A percentile compares a stretch with the other conserved stretches of the same genome.
These are phyloP conservation scores for Digitaria exilis DNA, from an alignment of 202 grass and related monocot genomes.

Conservation along the genomic window DNA sequence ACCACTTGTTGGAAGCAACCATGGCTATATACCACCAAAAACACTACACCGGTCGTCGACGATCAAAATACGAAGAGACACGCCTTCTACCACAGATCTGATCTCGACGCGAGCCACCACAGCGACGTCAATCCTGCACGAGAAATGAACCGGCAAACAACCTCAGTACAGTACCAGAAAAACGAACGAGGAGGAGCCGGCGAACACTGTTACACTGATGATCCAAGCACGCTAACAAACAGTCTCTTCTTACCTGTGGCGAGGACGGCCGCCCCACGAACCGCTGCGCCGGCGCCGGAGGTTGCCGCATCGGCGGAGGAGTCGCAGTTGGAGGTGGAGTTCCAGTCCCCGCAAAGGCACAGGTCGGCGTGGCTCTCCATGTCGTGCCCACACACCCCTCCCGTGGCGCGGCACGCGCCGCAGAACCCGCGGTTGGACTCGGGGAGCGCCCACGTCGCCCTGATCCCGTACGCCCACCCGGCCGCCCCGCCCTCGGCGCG, in stretches of 20 bases:
- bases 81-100: neutral
- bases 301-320: constrained; percentile 44
- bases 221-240: neutral
- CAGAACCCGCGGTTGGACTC: constrained; percentile 82
- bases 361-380: constrained; percentile 59
- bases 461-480: constrained; percentile 79
- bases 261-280: constrained; percentile 25
- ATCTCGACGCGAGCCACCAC: constrained; percentile 1
- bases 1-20: neutral
- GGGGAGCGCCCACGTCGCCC: constrained; percentile 60
- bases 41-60: neutral
- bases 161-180: neutral
- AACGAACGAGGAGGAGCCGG: neutral
- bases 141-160: neutral
- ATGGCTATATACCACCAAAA: neutral
- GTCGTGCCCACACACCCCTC: constrained; percentile 85
- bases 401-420: constrained; percentile 79
- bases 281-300: neutral
- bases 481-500: constrained; percentile 47
- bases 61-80: neutral
- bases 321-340: constrained; percentile 93
- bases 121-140: constrained; percentile 31
- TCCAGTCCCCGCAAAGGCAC: constrained; percentile 81
- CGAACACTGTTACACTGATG: too few relatives aligned
- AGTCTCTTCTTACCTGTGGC: constrained; percentile 25